Conservation (phyloP, 768 basidiomycete genomes). For the Russula ochroleuca region DNA sequence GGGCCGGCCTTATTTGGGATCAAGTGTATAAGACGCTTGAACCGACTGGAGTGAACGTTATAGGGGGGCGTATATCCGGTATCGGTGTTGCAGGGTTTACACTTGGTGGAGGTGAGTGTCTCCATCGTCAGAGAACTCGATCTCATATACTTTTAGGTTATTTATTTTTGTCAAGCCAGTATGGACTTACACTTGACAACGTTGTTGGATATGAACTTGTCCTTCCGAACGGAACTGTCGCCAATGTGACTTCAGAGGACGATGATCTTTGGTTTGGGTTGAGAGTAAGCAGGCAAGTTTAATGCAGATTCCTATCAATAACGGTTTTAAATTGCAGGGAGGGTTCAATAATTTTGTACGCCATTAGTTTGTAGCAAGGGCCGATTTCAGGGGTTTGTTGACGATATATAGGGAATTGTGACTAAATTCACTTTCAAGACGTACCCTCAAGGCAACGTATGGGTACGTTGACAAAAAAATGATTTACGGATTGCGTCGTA, state of each 20-base stretch:
- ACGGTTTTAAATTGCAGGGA: slow-evolving; percentile 1
- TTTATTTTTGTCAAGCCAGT: slow-evolving; percentile 33
- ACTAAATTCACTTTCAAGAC: slow-evolving; percentile 28
- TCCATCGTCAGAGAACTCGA: background rate
- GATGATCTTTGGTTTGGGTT: slow-evolving; percentile 17
- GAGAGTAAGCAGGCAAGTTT: background rate
- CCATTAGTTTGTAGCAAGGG: background rate
- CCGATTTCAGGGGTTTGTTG: background rate
- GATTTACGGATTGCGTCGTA: background rate
- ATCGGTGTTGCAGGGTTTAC: background rate
- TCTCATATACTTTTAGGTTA: slow-evolving; percentile 31
- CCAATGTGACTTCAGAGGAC: background rate
- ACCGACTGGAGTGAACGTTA: background rate
- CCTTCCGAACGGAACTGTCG: slow-evolving; percentile 30
- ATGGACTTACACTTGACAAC: slow-evolving; percentile 37
- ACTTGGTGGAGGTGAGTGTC: slow-evolving; percentile 24
- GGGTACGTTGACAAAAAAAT: background rate
- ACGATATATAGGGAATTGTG: slow-evolving; percentile 13
- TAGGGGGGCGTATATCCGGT: background rate
- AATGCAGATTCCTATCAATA: background rate
- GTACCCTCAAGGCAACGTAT: slow-evolving; percentile 30
- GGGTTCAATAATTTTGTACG: slow-evolving; percentile 22
- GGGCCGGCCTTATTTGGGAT: background rate
- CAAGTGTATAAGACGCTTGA: background rate
- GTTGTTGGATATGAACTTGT: slow-evolving; percentile 32